Evolutionary conservation across 208 protist genomes (phyloP).

Genomic region (Wallacemonas sp.): DNA sequence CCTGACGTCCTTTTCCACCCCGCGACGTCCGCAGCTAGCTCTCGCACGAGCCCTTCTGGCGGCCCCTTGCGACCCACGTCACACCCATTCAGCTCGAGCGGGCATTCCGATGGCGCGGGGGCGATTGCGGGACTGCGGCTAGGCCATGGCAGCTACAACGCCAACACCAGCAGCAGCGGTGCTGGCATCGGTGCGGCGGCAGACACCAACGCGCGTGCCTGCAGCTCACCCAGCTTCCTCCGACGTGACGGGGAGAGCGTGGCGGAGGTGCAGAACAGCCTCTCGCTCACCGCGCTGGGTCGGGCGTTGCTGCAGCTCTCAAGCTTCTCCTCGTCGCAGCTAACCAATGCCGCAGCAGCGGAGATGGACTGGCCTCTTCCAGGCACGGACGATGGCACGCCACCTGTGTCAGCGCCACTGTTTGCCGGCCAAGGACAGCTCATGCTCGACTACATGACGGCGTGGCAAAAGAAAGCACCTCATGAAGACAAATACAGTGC

Average conservation of each 20-base stretch:
- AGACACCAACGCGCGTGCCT: background rate
- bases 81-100: background rate
- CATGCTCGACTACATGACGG: constrained; percentile 12
- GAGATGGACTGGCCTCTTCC: background rate
- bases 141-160: no score
- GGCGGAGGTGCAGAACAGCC: background rate
- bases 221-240: background rate
- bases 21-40: constrained; percentile 1
- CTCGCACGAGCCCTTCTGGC: constrained; percentile 3
- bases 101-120: background rate
- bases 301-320: background rate
- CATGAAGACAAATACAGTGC: no score
- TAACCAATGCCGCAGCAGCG: background rate
- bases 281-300: constrained; percentile 8
- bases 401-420: background rate
- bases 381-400: background rate
- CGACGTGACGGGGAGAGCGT: background rate
- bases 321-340: background rate
- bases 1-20: constrained; percentile 4
- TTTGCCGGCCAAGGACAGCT: constrained; percentile 9
- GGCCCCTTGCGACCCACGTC: background rate
- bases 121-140: no score
- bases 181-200: background rate
- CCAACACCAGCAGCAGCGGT: background rate
- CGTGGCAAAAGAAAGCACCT: constrained; percentile 2